Evolutionary conservation across 768 basidiomycete genomes (phyloP).

Genomic region (Tricholoma furcatifolium): DNA sequence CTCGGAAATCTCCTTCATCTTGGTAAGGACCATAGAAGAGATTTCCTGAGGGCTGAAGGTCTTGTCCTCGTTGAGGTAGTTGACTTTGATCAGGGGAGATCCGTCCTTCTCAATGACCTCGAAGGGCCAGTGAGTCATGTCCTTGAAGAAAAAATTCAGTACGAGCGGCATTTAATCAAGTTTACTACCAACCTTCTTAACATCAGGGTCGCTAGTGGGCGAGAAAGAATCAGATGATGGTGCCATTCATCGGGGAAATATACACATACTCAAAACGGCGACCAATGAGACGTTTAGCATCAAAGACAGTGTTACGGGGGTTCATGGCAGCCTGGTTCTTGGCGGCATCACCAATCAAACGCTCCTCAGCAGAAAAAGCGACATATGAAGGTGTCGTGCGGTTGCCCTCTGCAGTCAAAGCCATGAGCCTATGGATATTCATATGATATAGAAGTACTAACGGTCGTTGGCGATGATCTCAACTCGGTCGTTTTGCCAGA

Average conservation of each 20-base stretch:
- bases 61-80: constrained; percentile 94
- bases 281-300: constrained; percentile 98
- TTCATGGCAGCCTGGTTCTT: constrained; percentile 99
- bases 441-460: constrained; percentile 38
- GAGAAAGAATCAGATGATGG: constrained; percentile 12
- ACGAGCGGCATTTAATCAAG: constrained; percentile 12
- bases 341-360: constrained; percentile 97
- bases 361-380: constrained; percentile 95
- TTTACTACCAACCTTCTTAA: constrained; percentile 67
- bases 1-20: constrained; percentile 99
- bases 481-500: constrained; percentile 99
- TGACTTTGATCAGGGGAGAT: constrained; percentile 94
- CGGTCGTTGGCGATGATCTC: constrained; percentile 99
- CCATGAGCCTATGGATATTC: neutral
- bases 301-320: constrained; percentile 98
- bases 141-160: constrained; percentile 44
- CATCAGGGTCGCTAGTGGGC: constrained; percentile 75
- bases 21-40: constrained; percentile 98
- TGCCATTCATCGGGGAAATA: constrained; percentile 1
- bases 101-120: constrained; percentile 96
- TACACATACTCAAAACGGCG: constrained; percentile 85
- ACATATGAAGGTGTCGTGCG: constrained; percentile 99
- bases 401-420: constrained; percentile 78
- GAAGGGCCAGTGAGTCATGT: constrained; percentile 98
- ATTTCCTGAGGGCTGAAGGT: constrained; percentile 98